phyloP scores from a whole-genome alignment of 148 eudicot genomes.

The Chenopodium berlandieri region DNA sequence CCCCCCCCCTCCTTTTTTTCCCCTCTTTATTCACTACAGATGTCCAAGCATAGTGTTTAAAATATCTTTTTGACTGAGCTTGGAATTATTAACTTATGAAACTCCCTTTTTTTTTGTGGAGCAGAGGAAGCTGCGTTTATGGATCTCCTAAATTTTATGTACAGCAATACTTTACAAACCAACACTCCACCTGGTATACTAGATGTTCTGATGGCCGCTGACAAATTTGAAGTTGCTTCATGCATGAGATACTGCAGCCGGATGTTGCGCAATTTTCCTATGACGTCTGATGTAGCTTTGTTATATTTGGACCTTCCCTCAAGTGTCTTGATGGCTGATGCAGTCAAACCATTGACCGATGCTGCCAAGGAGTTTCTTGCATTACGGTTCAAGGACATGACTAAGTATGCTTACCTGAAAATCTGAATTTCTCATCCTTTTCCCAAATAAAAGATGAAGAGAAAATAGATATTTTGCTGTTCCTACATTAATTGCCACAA shows the following conservation, averaged over 20 bases:
- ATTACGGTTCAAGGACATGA: slow-evolving; percentile 51
- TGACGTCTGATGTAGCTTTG: slow-evolving; percentile 75
- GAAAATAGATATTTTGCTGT: neutral
- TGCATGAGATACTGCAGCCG: slow-evolving; percentile 77
- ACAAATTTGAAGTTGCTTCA: slow-evolving; percentile 75
- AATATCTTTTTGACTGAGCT: neutral
- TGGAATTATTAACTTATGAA: slow-evolving; percentile 3
- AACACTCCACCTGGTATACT: slow-evolving; percentile 53
- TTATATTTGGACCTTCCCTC: slow-evolving; percentile 72
- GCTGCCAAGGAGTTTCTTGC: slow-evolving; percentile 66
- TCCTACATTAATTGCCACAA: neutral
- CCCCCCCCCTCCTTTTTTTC: too few relatives aligned
- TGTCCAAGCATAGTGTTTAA: too few relatives aligned
- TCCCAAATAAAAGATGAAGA: neutral
- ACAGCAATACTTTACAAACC: slow-evolving; percentile 49
- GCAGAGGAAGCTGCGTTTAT: slow-evolving; percentile 84
- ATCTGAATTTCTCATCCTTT: neutral
- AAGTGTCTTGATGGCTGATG: slow-evolving; percentile 58
- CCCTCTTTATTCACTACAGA: too few relatives aligned
- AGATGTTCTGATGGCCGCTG: slow-evolving; percentile 85
- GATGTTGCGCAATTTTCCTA: slow-evolving; percentile 46
- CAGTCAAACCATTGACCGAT: slow-evolving; percentile 67
- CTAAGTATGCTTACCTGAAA: slow-evolving; percentile 44
- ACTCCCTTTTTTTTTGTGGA: slow-evolving; percentile 19
- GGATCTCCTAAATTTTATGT: slow-evolving; percentile 81